Evolutionary conservation across 495 filamentous ascomycete genomes (phyloP).

Genomic region (Cladorrhinum samala): DNA sequence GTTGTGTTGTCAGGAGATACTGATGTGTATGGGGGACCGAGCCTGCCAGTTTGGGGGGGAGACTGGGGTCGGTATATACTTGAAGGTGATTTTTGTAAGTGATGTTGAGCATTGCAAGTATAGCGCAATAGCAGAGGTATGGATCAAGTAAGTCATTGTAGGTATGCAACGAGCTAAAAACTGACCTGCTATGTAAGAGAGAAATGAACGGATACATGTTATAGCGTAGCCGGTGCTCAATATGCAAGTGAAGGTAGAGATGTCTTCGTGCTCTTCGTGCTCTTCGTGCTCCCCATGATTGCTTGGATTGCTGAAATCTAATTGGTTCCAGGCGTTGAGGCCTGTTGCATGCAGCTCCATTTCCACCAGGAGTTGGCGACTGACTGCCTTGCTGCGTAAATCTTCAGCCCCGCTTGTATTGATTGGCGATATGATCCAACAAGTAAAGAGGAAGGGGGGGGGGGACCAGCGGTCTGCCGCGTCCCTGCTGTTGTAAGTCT

Average conservation of each 20-base stretch:
- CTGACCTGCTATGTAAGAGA: constrained; percentile 38
- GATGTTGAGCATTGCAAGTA: neutral
- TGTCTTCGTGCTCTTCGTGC: constrained; percentile 33
- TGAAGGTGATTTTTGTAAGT: no score
- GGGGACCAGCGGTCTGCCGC: no score
- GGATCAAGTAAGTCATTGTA: neutral
- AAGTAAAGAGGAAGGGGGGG: no score
- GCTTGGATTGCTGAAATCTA: constrained; percentile 25
- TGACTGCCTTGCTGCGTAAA: neutral
- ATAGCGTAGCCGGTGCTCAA: constrained; percentile 28
- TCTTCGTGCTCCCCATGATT: neutral
- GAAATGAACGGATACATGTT: constrained; percentile 17
- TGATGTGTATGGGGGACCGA: constrained; percentile 9
- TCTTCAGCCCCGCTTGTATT: no score
- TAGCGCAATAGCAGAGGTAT: neutral
- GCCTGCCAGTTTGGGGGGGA: constrained; percentile 7
- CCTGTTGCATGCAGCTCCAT: constrained; percentile 48
- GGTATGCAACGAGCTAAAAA: constrained; percentile 8
- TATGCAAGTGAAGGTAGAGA: constrained; percentile 32
- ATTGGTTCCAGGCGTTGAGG: constrained; percentile 47
- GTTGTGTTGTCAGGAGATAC: constrained; percentile 6
- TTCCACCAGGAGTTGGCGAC: neutral
- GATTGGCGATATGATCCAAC: no score
- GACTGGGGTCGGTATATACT: neutral
- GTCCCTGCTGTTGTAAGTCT: no score